Base-by-base conservation (phyloP, 208 protist species). In the Crithidia acanthocephali region DNA sequence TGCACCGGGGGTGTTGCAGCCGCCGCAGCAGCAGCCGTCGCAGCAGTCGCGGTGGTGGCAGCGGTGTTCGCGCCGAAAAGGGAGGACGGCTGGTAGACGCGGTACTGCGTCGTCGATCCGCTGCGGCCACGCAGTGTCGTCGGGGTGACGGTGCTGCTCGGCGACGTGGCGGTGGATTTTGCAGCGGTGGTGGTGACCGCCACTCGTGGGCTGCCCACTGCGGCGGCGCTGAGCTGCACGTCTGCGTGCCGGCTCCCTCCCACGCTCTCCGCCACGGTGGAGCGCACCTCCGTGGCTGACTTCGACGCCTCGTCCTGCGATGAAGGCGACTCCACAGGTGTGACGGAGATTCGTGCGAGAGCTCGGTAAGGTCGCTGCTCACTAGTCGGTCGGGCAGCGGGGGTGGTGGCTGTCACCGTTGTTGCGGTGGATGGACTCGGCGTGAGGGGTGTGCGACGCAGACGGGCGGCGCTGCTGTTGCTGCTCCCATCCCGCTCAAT, bases 81-180 rank as follows among this genome's bases (percentile, higher is more conserved):
- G 22, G 55, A 59, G 16, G 55, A 59, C 6, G 55, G 55, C 32
- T 59, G 55, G 20, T 59, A 59, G 16, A 27, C 15, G 28, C 55
- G 55, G 55, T 59, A 27, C 55, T 37, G 55, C 15, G 32, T 13
- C 32, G 32, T 25, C 4, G 32, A 59, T 1, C 55, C 55, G 55
- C 55, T 42, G 9, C 30, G 28, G 28, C 28, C 55, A 5, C 32
- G 7, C 2, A 25, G 32, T 0, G 55, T 44, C 1, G 32, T 42
- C 0, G 55, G 30, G 6, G 30, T 40, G 3, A 44, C 20, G 16
- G 5, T n/a, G 32, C 32, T 59, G 55, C 32, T 44, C 2, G 55
- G 55, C 30, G 55, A n/a, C 7, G 32, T 44, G 10, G 55, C 28
- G 1, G 55, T 59, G 55, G 25, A 9, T 6, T 27, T 37, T 10